These are phyloP conservation scores for Mucor velutinosus DNA, from an alignment of 371 early-diverging fungal species.

Conservation along the genomic window DNA sequence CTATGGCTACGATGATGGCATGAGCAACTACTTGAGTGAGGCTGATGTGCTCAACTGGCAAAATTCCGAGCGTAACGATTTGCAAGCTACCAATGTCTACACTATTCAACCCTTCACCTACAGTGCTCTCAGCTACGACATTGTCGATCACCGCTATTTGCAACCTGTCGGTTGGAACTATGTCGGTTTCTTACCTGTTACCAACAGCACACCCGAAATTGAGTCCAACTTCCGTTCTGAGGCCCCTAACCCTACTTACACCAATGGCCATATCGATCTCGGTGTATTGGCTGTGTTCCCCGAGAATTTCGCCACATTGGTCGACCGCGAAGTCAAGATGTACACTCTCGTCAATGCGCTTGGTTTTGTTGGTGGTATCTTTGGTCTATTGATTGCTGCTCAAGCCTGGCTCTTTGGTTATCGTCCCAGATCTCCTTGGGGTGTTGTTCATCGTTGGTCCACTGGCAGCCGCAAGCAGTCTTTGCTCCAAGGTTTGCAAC, in stretches of 20 bases:
- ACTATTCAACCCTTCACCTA: constrained; percentile 43
- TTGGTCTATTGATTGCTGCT: constrained; percentile 45
- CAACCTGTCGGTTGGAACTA: constrained; percentile 52
- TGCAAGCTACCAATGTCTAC: constrained; percentile 42
- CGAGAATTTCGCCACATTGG: constrained; percentile 19
- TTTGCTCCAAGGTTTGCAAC: constrained; percentile 37
- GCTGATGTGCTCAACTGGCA: constrained; percentile 38
- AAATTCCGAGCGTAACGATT: constrained; percentile 43
- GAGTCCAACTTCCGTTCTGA: constrained; percentile 44
- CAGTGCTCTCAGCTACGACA: constrained; percentile 39
- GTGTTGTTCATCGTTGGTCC: constrained; percentile 54
- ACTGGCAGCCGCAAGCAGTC: constrained; percentile 49
- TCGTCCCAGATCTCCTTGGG: constrained; percentile 54
- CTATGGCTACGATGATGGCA: constrained; percentile 31
- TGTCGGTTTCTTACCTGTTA: constrained; percentile 49
- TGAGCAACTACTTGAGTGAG: constrained; percentile 24
- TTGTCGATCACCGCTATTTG: constrained; percentile 45
- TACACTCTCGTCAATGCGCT: constrained; percentile 51
- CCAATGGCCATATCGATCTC: constrained; percentile 29
- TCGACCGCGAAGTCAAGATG: constrained; percentile 50
- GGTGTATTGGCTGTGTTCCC: constrained; percentile 39
- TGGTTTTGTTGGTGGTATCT: constrained; percentile 55
- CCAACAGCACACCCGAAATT: constrained; percentile 45
- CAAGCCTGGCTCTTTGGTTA: constrained; percentile 56
- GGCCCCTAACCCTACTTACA: constrained; percentile 45